Evolutionary conservation across 169 alveolate species (phyloP).

Genomic region (Plasmodium gonderi): DNA sequence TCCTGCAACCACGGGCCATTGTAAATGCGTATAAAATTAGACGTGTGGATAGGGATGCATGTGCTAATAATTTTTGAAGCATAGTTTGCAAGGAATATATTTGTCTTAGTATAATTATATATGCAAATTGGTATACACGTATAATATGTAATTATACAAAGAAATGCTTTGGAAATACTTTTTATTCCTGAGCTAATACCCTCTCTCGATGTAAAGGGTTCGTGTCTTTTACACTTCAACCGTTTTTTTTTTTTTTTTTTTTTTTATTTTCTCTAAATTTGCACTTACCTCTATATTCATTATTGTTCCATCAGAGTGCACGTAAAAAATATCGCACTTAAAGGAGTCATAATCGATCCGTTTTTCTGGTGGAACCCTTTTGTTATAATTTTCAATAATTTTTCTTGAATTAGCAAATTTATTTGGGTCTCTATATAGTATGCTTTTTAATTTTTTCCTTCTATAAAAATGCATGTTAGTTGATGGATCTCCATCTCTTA

Average conservation of each 20-base stretch:
- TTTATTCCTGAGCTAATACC: no score
- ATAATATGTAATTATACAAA: no score
- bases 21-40: background rate
- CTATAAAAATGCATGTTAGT: constrained; percentile 82
- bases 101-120: background rate
- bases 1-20: constrained; percentile 27
- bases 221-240: background rate
- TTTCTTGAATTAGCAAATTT: constrained; percentile 77
- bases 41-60: background rate
- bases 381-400: constrained; percentile 80
- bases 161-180: no score
- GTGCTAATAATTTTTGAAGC: no score
- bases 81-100: no score
- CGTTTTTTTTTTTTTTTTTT: background rate
- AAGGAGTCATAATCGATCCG: constrained; percentile 77
- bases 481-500: constrained; percentile 83
- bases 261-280: background rate
- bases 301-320: constrained; percentile 87
- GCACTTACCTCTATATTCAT: constrained; percentile 80
- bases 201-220: no score
- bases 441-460: constrained; percentile 80
- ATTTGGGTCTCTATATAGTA: constrained; percentile 81
- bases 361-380: constrained; percentile 76
- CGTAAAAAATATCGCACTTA: constrained; percentile 79
- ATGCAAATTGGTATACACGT: background rate